Evolutionary conservation across 2,329 filamentous ascomycete genomes (phyloP), one percentile per base, ranked within the genome.

Genomic region (Fusarium luffae): DNA sequence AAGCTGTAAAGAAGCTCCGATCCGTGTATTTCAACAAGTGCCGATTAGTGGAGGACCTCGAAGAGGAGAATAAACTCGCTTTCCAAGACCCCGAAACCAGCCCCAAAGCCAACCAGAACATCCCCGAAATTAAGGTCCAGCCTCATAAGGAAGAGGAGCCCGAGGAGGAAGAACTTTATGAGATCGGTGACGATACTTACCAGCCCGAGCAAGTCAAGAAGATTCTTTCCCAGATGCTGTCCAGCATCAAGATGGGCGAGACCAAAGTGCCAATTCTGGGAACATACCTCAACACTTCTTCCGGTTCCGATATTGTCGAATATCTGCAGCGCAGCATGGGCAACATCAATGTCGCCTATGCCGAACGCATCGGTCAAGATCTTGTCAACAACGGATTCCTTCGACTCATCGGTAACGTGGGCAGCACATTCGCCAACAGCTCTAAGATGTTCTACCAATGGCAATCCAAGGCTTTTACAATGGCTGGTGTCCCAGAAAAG

Each of bases 21-120:
- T 97, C 93, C 80, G 92, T 93, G 74, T 99, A 99, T 82, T 98
- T 98, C 87, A 99, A 98, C 85, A 99, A 98, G 82, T 99, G 96
- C 79, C 91, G 97, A 51, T 85, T 98, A 67, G 92, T 98, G 9
- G 97, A 99, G 79, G 96, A 99, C 78, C 83, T 98, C 65, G 96
- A 99, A 79, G 96, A 99, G 81, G 97, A 99, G 84, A 97, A 98
- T 80, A 98, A 99, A 82, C 87, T 99, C 58, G 96, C 94, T 41
- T 99, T 99, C 81, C 94, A 97, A 79, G 93, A 94, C 71, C 93
- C 94, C 4, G 88, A 91, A 74, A 84, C 80, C 34, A 94, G 92
- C 79, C 91, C 92, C 5, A 85, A 89, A 78, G 78, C 84, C 43
- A 75, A 74, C 63, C 85, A 88, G 57, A 80, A 81, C 37, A 92